Percentiles rank a stretch among this genome's conserved stretches.
These are phyloP conservation scores for Wickerhamomyces chambardii DNA, from an alignment of 805 yeast species.

Conservation along the genomic window DNA sequence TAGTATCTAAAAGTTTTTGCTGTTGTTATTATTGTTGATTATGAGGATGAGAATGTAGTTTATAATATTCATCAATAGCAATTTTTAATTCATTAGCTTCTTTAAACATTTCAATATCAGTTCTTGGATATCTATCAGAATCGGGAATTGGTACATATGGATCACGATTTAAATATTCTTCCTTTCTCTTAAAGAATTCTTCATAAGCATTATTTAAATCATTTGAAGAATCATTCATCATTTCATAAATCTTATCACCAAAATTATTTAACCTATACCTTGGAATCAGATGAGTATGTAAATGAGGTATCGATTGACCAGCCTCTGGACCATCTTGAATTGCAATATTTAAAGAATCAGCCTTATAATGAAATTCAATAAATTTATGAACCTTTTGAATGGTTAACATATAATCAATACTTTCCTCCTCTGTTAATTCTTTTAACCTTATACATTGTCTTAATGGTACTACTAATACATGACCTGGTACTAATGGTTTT, in stretches of 20 bases:
- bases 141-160: conserved; percentile 31
- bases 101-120: conserved; percentile 53
- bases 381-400: conserved; percentile 64
- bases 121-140: conserved; percentile 46
- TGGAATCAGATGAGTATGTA: conserved; percentile 92
- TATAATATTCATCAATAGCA: conserved; percentile 23
- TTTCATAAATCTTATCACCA: conserved; percentile 69
- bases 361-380: conserved; percentile 57
- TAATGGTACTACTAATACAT: conserved; percentile 77
- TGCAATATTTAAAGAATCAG: conserved; percentile 82
- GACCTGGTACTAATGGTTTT: conserved; percentile 92
- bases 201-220: conserved; percentile 26
- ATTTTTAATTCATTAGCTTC: conserved; percentile 56
- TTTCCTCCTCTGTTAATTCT: conserved; percentile 66
- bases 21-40: no score
- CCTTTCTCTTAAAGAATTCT: conserved; percentile 22
- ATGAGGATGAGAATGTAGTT: no score
- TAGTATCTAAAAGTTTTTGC: no score
- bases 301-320: conserved; percentile 93
- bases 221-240: conserved; percentile 45
- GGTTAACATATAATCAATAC: conserved; percentile 67
- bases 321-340: conserved; percentile 96
- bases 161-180: conserved; percentile 13
- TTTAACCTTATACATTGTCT: conserved; percentile 57
- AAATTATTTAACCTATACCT: conserved; percentile 48